Percentiles rank a stretch among this genome's conserved stretches.
phyloP scores from a whole-genome alignment of 352 stramenopile species.

The Phytophthora colocasiae region DNA sequence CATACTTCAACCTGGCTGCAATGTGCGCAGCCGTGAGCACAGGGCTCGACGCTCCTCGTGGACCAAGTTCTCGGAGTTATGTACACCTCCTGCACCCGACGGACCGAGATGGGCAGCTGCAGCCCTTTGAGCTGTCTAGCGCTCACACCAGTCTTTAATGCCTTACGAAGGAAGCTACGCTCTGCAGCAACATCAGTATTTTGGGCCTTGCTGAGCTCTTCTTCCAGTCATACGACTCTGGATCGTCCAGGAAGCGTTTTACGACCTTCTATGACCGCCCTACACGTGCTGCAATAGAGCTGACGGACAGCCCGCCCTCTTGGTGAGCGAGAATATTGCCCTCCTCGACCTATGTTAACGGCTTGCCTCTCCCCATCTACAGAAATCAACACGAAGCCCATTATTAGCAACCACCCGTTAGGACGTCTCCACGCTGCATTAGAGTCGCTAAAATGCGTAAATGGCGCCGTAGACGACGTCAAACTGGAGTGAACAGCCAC shows the following conservation, averaged over 20 bases:
- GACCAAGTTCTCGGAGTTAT: too few relatives aligned
- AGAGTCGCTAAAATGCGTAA: not conserved
- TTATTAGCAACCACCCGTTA: not conserved
- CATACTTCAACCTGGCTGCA: not conserved
- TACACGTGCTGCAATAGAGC: not conserved
- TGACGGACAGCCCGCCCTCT: not conserved
- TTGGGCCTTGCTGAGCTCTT: not conserved
- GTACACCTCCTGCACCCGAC: too few relatives aligned
- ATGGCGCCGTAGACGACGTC: not conserved
- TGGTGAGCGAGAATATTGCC: not conserved
- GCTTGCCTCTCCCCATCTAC: not conserved
- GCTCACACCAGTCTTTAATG: slow-evolving; percentile 3
- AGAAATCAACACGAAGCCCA: not conserved
- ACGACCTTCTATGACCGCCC: not conserved
- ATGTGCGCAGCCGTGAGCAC: too few relatives aligned
- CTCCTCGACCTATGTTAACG: slow-evolving; percentile 1
- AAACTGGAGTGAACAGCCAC: not conserved
- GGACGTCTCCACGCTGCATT: not conserved
- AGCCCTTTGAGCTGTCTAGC: slow-evolving; percentile 1
- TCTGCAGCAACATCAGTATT: not conserved
- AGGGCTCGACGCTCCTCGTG: too few relatives aligned
- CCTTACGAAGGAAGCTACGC: not conserved
- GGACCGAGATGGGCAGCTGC: not conserved
- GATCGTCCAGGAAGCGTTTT: not conserved
- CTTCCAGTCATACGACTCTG: not conserved